phyloP scores from a whole-genome alignment of 441 rosid genomes.

The Geranium incanum region DNA sequence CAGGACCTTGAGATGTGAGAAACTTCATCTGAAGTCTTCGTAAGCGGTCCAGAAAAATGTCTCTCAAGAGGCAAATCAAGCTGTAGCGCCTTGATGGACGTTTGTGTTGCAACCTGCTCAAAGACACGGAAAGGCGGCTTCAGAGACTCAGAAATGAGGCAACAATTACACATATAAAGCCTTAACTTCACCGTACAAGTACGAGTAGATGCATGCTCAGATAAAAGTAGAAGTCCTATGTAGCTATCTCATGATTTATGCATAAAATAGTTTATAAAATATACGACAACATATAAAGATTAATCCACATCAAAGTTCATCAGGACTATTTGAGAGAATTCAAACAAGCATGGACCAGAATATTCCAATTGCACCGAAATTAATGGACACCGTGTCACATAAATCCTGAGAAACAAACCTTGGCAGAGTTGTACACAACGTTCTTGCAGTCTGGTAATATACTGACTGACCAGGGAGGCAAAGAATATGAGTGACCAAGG shows the following conservation, averaged over 20 bases:
- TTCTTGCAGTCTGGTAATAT: conserved; percentile 65
- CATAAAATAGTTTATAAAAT: not conserved
- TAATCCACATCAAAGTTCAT: not conserved
- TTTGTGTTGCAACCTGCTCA: conserved; percentile 71
- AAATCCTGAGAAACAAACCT: conserved; percentile 33
- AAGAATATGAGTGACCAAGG: conserved; percentile 44
- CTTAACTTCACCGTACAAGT: not conserved
- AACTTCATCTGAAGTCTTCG: conserved; percentile 25
- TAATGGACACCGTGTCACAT: not conserved
- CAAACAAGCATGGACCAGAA: not conserved
- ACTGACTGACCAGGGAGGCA: conserved; percentile 81
- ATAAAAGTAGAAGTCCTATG: not conserved
- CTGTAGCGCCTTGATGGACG: conserved; percentile 44
- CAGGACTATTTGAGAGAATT: not conserved
- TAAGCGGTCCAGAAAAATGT: conserved; percentile 32
- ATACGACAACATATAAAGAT: not conserved
- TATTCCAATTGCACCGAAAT: not conserved
- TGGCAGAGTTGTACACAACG: conserved; percentile 55
- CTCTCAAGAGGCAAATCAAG: conserved; percentile 29
- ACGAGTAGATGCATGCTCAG: not conserved
- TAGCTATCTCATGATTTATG: not conserved
- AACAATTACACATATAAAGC: not conserved
- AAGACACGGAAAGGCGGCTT: conserved; percentile 14
- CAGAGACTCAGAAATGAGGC: not conserved
- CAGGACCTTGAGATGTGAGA: conserved; percentile 45